These are phyloP conservation scores for Pleurotus giganteus DNA, from an alignment of 768 basidiomycete species.

Conservation along the genomic window DNA sequence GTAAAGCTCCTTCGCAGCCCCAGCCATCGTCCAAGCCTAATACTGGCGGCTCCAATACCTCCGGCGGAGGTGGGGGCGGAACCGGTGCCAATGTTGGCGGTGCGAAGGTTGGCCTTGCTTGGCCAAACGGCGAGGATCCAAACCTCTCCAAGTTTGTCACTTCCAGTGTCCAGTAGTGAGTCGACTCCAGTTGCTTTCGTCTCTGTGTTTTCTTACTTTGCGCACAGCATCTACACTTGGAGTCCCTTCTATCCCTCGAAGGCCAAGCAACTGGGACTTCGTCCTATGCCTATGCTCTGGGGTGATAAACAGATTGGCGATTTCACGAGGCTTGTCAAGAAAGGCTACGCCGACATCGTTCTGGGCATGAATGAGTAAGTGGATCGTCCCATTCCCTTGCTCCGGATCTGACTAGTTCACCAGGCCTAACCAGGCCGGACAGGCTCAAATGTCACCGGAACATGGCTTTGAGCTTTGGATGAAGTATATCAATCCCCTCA, in stretches of 20 bases:
- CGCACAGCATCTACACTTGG: conserved; percentile 67
- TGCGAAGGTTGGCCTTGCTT: conserved; percentile 63
- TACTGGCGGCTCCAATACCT: conserved; percentile 7
- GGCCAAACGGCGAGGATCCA: conserved; percentile 55
- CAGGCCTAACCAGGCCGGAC: conserved; percentile 66
- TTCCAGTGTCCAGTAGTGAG: conserved; percentile 40
- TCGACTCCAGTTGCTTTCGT: neutral
- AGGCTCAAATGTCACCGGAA: conserved; percentile 58
- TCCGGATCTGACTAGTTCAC: neutral
- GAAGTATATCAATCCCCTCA: conserved; percentile 58
- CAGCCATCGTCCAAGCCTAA: too few relatives aligned
- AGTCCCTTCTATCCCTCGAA: conserved; percentile 43
- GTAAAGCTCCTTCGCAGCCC: too few relatives aligned
- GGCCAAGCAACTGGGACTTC: conserved; percentile 43
- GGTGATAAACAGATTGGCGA: conserved; percentile 47
- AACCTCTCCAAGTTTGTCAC: conserved; percentile 53
- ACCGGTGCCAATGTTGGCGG: conserved; percentile 5
- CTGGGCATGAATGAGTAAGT: conserved; percentile 77
- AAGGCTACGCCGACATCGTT: conserved; percentile 49
- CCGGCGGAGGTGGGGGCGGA: conserved; percentile 15
- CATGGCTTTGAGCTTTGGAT: conserved; percentile 57
- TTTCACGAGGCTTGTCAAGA: conserved; percentile 44
- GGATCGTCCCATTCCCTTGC: neutral
- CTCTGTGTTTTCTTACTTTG: neutral
- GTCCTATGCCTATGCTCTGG: conserved; percentile 71